These are phyloP conservation scores for Saturnispora sekii DNA, from an alignment of 805 yeast genomes.

Conservation along the genomic window DNA sequence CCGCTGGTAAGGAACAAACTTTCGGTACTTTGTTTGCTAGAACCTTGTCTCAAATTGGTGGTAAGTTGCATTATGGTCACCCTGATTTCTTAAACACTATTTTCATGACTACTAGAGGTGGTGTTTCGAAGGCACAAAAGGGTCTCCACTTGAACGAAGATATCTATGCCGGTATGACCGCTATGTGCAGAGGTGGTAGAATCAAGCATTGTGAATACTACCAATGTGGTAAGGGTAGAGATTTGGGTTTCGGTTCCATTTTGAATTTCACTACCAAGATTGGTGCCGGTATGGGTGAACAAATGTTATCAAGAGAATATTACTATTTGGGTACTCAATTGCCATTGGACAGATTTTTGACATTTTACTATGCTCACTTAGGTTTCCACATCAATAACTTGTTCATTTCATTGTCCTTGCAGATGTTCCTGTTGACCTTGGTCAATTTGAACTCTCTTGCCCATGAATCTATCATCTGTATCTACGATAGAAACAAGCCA, in stretches of 20 bases:
- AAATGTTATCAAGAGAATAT: slow-evolving; percentile 75
- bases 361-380: slow-evolving; percentile 79
- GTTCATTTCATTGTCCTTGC: slow-evolving; percentile 68
- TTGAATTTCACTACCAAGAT: slow-evolving; percentile 78
- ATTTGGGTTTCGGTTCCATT: slow-evolving; percentile 79
- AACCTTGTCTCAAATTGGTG: slow-evolving; percentile 77
- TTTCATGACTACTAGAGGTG: slow-evolving; percentile 80
- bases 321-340: slow-evolving; percentile 73
- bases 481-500: slow-evolving; percentile 55
- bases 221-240: slow-evolving; percentile 90
- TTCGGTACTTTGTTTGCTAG: slow-evolving; percentile 80
- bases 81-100: slow-evolving; percentile 74
- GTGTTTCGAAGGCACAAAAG: slow-evolving; percentile 79
- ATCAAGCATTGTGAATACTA: slow-evolving; percentile 80
- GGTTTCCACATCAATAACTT: slow-evolving; percentile 80
- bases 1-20: slow-evolving; percentile 87
- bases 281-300: slow-evolving; percentile 94
- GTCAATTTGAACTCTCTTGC: slow-evolving; percentile 67
- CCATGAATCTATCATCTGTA: slow-evolving; percentile 61
- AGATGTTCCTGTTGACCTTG: slow-evolving; percentile 59
- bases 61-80: slow-evolving; percentile 81
- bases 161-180: slow-evolving; percentile 84
- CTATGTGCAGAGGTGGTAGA: slow-evolving; percentile 75
- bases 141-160: slow-evolving; percentile 82
- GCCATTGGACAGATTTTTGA: slow-evolving; percentile 71